Evolutionary conservation across 257 asterid genomes (phyloP), one percentile per base, ranked within the genome.

Genomic region (Anisodus tanguticus): DNA sequence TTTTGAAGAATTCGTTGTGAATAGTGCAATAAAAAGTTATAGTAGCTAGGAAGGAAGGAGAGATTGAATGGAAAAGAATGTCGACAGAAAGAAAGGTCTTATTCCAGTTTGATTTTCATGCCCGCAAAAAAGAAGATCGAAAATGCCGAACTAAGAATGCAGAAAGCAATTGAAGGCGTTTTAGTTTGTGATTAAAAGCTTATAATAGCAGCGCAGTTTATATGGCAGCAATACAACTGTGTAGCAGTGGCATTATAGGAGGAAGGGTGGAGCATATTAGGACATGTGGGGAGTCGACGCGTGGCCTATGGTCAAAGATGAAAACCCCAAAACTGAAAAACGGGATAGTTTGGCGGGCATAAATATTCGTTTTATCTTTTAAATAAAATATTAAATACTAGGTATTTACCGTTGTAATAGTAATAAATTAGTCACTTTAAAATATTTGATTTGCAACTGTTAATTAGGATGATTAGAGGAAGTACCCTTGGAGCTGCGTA

Each of bases 251-350:
- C 74, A 76, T 39, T 47, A 69, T 77, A 37, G 31, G 47, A 26
- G 41, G 39, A 62, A 19, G 83, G 35, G 35, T 1, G 74, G 78
- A 57, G 59, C 68, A 71, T 76, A 63, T 49, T 8, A 10, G 84
- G 49, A 84, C 81, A 26, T 85, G 86, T 55, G 78, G 90, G 84
- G 85, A 26, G 17, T 10, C 1, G 54, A 82, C 90, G 69, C 26
- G 86, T 89, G 83, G 11, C 2, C 3, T 37, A 2, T 70, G 70
- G 90, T 85, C 90, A 87, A 89, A 87, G 70, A 76, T 76, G 15
- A 76, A 74, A 51, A 13, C 26, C 26, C 80, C 43, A 57, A 43
- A 76, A 76, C 81, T 51, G 45, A 22, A 63, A 47, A 62, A 76
- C 84, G 64, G 83, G 82, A 63, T 54, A 15, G 19, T 54, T 85